A percentile compares a stretch with the other conserved stretches of the same genome.
These are phyloP conservation scores for Emergomyces pasteurianus DNA, from an alignment of 2,329 filamentous ascomycete genomes.

Conservation along the genomic window DNA sequence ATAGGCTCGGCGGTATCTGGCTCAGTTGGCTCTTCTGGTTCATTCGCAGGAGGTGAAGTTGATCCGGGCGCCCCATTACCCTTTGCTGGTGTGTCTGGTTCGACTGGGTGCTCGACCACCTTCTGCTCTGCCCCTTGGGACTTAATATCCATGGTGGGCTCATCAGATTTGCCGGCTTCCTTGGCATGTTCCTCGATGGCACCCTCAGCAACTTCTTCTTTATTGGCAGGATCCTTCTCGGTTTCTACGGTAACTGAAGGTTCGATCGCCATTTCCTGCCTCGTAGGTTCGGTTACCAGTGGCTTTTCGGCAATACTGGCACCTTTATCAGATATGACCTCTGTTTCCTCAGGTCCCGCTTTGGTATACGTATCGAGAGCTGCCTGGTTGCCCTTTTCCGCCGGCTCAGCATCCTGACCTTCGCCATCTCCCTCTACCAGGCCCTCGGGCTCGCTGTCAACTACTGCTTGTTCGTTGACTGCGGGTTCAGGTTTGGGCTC, in stretches of 20 bases:
- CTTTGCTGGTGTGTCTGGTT: background rate
- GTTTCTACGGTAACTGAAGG: background rate
- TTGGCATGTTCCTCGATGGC: background rate
- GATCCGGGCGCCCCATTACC: background rate
- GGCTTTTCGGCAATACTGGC: background rate
- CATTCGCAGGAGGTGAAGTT: background rate
- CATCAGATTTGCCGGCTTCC: background rate
- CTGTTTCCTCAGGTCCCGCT: background rate
- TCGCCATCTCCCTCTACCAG: background rate
- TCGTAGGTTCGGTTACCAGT: background rate
- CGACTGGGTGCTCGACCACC: background rate
- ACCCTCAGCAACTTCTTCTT: background rate
- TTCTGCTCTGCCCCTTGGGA: background rate
- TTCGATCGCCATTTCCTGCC: background rate
- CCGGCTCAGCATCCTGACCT: background rate
- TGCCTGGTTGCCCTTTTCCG: background rate
- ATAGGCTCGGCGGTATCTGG: background rate
- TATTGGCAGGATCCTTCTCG: background rate
- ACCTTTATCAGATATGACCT: background rate
- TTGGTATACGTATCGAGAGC: background rate
- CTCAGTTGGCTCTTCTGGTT: background rate
- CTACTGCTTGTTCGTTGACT: slow-evolving; percentile 3
- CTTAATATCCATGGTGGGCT: background rate
- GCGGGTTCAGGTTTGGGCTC: background rate
- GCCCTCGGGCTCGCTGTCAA: slow-evolving; percentile 1